A percentile compares a stretch with the other conserved stretches of the same genome.
Conservation (phyloP, 305 asterid genomes). For the Solanum hybrid region DNA sequence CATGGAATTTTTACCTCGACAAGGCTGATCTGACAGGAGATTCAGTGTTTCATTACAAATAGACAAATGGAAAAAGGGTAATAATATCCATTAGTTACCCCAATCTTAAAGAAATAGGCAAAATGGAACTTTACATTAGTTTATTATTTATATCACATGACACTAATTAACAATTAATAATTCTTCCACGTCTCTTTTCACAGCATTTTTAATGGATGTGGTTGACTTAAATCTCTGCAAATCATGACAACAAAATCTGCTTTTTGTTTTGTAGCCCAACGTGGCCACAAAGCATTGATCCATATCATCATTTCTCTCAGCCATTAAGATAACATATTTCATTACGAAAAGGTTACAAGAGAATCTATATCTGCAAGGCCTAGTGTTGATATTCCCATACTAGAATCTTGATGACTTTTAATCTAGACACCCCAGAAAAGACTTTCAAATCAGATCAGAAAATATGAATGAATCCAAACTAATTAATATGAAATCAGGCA, state of each 20-base stretch:
- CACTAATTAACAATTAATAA: background rate
- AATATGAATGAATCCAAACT: background rate
- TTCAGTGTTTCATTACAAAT: background rate
- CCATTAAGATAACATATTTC: background rate
- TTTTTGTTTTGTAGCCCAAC: background rate
- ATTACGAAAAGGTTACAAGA: background rate
- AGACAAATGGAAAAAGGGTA: background rate
- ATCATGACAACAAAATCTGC: constrained; percentile 1
- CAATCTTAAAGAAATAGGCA: background rate
- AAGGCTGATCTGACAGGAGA: background rate
- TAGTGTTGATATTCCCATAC: background rate
- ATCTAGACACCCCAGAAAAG: background rate
- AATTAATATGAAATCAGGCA: background rate
- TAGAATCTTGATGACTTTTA: background rate
- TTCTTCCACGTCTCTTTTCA: background rate
- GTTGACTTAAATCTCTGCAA: constrained; percentile 6
- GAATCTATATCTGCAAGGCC: background rate
- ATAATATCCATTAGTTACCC: background rate
- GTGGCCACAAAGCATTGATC: background rate
- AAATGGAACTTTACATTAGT: background rate
- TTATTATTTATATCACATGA: background rate
- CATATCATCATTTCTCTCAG: background rate
- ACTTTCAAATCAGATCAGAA: background rate
- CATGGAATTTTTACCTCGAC: background rate
- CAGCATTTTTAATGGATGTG: background rate